A percentile compares a stretch with the other conserved stretches of the same genome.
Evolutionary conservation across 1,284 basidiomycete genomes (phyloP).

Genomic region (Cystobasidium pallidum): DNA sequence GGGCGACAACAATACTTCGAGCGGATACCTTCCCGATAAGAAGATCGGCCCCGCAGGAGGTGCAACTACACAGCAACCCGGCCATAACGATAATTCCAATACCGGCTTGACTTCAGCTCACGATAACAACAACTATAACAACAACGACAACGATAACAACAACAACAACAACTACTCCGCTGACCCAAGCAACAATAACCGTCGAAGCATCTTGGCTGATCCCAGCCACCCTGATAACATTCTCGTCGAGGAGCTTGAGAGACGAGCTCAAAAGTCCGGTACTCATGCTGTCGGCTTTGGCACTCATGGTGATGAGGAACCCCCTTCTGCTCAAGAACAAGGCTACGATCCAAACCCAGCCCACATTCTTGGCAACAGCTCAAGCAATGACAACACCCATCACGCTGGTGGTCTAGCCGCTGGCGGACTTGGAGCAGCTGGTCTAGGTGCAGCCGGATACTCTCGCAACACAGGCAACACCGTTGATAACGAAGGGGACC

Average conservation of each 20-base stretch:
- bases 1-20: not conserved
- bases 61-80: not conserved
- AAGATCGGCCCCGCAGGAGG: conserved; percentile 28
- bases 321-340: conserved; percentile 13
- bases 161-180: too few species aligned
- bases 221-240: not conserved
- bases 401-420: not conserved
- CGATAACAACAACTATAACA: not conserved
- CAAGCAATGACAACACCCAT: not conserved
- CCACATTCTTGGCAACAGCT: conserved; percentile 4
- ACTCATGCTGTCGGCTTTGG: conserved; percentile 25
- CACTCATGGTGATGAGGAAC: conserved; percentile 16
- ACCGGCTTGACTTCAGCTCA: too few species aligned
- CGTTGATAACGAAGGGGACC: conserved; percentile 20
- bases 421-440: not conserved
- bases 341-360: not conserved
- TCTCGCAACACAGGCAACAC: conserved; percentile 1
- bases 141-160: too few species aligned
- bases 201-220: conserved; percentile 11
- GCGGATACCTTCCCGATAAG: conserved; percentile 29
- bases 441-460: conserved; percentile 1
- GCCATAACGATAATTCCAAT: conserved; percentile 7
- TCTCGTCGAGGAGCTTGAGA: conserved; percentile 12
- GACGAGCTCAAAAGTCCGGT: conserved; percentile 15
- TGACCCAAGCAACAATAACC: too few species aligned